Conservation (phyloP, 345 rosid species). For the Limnanthes douglasii region DNA sequence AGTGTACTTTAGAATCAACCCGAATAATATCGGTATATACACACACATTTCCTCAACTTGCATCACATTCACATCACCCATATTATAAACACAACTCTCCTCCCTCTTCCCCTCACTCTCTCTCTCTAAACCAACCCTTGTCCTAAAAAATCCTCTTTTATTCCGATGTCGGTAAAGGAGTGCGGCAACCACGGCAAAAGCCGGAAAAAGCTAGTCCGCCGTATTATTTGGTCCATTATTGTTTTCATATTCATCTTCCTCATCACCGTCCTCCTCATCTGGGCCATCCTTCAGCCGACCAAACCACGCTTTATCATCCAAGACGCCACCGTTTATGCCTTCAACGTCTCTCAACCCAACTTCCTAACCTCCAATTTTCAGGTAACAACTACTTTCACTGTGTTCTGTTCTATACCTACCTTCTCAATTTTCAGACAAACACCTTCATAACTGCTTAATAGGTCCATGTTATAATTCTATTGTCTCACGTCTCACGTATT, state of each 20-base stretch:
- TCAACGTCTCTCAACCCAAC: constrained; percentile 36
- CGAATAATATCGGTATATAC: too few relatives aligned
- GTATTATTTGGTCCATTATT: constrained; percentile 24
- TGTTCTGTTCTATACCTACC: too few relatives aligned
- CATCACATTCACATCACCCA: not conserved
- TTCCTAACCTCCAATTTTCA: constrained; percentile 34
- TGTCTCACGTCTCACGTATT: too few relatives aligned
- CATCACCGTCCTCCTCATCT: constrained; percentile 29
- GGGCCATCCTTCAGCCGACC: constrained; percentile 44
- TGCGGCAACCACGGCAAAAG: constrained; percentile 27
- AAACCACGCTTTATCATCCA: constrained; percentile 54
- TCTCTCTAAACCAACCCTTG: not conserved
- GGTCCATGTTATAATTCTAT: too few relatives aligned
- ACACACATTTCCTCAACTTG: not conserved
- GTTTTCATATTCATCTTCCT: constrained; percentile 39
- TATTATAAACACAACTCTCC: not conserved
- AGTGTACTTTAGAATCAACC: too few relatives aligned
- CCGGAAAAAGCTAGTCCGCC: constrained; percentile 16
- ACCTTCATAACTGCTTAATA: too few relatives aligned
- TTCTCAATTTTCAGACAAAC: too few relatives aligned
- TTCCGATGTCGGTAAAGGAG: constrained; percentile 27
- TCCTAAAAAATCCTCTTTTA: not conserved
- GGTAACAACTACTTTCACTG: too few relatives aligned
- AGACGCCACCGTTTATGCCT: constrained; percentile 41
- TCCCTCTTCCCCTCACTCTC: too few relatives aligned